These are phyloP conservation scores for Aureobasidium vineae DNA, from an alignment of 2,329 filamentous ascomycete genomes.

Conservation along the genomic window DNA sequence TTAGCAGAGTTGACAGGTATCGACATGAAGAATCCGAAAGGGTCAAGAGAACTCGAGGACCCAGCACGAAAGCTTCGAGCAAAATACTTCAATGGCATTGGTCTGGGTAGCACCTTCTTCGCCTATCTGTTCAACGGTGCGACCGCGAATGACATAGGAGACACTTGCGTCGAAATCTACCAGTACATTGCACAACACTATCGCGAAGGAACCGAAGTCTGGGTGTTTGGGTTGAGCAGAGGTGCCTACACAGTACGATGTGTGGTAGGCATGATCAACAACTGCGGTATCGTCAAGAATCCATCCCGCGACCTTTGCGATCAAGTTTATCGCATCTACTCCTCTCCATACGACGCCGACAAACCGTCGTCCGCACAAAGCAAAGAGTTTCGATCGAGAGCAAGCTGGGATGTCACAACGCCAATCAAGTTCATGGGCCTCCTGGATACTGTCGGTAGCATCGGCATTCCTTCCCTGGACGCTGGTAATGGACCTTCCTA, in stretches of 20 bases:
- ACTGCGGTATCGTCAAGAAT: slow-evolving; percentile 34
- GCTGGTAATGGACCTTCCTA: slow-evolving; percentile 41
- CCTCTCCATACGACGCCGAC: slow-evolving; percentile 35
- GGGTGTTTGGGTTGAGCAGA: slow-evolving; percentile 44
- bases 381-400: slow-evolving; percentile 29
- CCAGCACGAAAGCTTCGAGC: slow-evolving; percentile 33
- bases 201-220: slow-evolving; percentile 37
- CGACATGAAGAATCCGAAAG: slow-evolving; percentile 30
- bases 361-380: slow-evolving; percentile 35
- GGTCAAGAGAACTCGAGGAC: slow-evolving; percentile 33
- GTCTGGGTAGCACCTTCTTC: slow-evolving; percentile 39
- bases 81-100: slow-evolving; percentile 41
- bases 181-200: slow-evolving; percentile 41
- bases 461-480: slow-evolving; percentile 39
- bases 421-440: slow-evolving; percentile 39
- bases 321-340: slow-evolving; percentile 39
- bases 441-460: slow-evolving; percentile 40
- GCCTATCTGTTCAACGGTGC: slow-evolving; percentile 42
- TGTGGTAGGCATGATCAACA: slow-evolving; percentile 43
- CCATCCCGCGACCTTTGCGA: slow-evolving; percentile 32
- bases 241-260: slow-evolving; percentile 45
- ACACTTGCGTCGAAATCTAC: slow-evolving; percentile 40
- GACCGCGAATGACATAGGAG: slow-evolving; percentile 39
- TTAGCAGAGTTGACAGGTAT: slow-evolving; percentile 39
- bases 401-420: slow-evolving; percentile 36